Evolutionary conservation across 2,329 filamentous ascomycete genomes (phyloP), one percentile per base, ranked within the genome.

Genomic region (Aotearoamyces nothofagi): DNA sequence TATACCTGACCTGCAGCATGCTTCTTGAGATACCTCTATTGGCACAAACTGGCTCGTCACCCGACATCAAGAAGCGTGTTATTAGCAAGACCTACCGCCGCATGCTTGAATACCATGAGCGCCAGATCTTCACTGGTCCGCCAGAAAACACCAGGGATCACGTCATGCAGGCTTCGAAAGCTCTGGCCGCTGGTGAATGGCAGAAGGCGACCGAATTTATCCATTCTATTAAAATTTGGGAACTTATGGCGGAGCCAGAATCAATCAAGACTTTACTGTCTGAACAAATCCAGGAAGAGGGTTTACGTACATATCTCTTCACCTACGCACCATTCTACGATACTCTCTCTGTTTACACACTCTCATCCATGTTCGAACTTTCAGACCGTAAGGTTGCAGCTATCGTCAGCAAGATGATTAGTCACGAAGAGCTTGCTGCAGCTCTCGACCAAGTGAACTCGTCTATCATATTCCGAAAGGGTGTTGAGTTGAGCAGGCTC

Each of bases 281-380:
- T 31, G 84, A 83, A 54, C 90, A 98, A 65, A 93, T 96, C 51
- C 92, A 98, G 56, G 90, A 98, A 56, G 90, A 98, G 63, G 90
- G 92, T 45, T 75, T 98, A 30, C 76, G 90, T 45, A 98, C 90
- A 31, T 98, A 96, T 55, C 82, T 98, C 45, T 98, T 98, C 69
- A 98, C 90, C 32, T 98, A 98, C 57, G 90, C 92, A 20, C 90
- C 90, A 30, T 98, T 92, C 69, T 98, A 98, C 64, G 90, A 98
- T 60, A 96, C 90, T 13, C 73, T 98, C 35, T 78, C 84, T 35
- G 68, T 94, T 44, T 66, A 71, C 41, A 92, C 86, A 14, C 69
- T 98, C 36, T 78, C 83, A 38, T 65, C 63, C 41, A 98, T 98
- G 90, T 98, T 98, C 55, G 90, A 98, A 58, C 76, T 98, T 14